Evolutionary conservation across 169 alveolate species (phyloP).

Genomic region (Toxoplasma gondii): DNA sequence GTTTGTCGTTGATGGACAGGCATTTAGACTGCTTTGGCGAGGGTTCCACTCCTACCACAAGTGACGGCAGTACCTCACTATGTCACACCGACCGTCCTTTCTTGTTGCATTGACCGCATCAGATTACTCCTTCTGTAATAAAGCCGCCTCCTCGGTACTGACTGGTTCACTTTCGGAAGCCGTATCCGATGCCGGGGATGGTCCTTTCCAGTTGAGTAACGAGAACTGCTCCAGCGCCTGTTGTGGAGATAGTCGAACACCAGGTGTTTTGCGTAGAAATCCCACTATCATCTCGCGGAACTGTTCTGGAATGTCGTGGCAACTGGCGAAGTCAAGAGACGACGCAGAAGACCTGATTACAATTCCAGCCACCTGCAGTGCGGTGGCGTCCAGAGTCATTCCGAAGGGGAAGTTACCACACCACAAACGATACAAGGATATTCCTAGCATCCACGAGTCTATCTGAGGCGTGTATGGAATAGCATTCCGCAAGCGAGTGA

Average conservation of each 20-base stretch:
- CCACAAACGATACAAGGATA: neutral
- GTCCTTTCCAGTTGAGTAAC: neutral
- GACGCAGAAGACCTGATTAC: neutral
- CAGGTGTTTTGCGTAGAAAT: neutral
- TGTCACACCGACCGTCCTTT: too few relatives aligned
- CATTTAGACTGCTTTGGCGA: too few relatives aligned
- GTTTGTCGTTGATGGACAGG: too few relatives aligned
- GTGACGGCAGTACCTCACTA: too few relatives aligned
- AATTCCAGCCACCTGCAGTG: neutral
- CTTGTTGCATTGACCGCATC: too few relatives aligned
- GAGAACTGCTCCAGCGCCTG: neutral
- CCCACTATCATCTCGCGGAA: neutral
- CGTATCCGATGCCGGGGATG: neutral
- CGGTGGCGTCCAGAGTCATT: neutral
- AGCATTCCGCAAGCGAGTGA: neutral
- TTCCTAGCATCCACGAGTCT: conserved; percentile 2
- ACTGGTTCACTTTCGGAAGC: too few relatives aligned
- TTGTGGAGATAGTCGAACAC: neutral
- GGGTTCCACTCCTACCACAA: too few relatives aligned
- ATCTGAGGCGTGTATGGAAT: neutral
- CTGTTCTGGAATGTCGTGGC: neutral
- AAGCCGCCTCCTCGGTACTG: too few relatives aligned
- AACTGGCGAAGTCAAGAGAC: neutral
- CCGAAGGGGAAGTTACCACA: neutral
- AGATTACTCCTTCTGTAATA: too few relatives aligned